Conservation (phyloP, 164 flowering plant species). For the Nymphaea thermarum region DNA sequence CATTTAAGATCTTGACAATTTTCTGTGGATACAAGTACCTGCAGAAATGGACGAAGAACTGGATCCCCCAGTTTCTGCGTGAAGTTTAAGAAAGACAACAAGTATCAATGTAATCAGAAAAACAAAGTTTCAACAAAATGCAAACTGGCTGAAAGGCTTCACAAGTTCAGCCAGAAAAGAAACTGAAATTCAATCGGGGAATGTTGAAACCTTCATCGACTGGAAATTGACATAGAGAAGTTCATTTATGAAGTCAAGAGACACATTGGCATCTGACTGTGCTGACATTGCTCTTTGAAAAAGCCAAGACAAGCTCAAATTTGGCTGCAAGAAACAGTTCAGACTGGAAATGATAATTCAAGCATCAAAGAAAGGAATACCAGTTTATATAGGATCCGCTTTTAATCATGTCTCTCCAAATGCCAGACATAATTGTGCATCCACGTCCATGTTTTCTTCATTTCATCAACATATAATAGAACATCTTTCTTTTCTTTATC, state of each 20-base stretch:
- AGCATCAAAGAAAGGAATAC: neutral
- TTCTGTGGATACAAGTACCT: conserved; percentile 28
- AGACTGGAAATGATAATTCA: neutral
- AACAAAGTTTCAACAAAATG: neutral
- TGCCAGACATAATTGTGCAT: no score
- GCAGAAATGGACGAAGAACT: conserved; percentile 89
- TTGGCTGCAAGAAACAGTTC: conserved; percentile 48
- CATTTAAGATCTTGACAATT: no score
- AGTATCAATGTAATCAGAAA: conserved; percentile 1
- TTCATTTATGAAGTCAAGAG: conserved; percentile 73
- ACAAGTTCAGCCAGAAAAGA: neutral
- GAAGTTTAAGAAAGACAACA: neutral
- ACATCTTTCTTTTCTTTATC: no score
- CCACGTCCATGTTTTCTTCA: no score
- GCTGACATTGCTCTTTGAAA: conserved; percentile 99
- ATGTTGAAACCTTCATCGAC: conserved; percentile 63
- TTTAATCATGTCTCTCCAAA: no score
- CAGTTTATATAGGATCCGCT: no score
- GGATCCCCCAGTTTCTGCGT: conserved; percentile 86
- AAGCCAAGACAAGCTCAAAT: conserved; percentile 88
- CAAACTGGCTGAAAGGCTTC: neutral
- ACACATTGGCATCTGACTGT: conserved; percentile 41
- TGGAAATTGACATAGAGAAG: conserved; percentile 70
- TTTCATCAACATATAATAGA: no score
- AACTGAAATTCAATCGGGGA: no score